Evolutionary conservation across 306 rosid genomes (phyloP), one percentile per base, ranked within the genome.

Genomic region (Cyclanthera cordifolia): DNA sequence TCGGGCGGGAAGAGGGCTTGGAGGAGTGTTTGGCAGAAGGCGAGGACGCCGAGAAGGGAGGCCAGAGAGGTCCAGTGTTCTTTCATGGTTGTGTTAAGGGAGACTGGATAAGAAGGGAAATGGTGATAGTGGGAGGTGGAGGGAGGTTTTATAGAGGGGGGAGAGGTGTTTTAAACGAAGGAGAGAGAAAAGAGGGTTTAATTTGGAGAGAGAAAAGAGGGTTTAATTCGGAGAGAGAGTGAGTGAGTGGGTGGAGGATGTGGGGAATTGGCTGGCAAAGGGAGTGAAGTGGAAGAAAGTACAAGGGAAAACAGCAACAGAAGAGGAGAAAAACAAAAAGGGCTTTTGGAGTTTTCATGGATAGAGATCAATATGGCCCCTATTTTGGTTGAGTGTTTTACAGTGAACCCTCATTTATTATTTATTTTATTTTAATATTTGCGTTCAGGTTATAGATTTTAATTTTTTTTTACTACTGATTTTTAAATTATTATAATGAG

Each of bases 41-140:
- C 99, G 21, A 94, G 74, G 1, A 90, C 96, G 0, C 97, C 99
- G 0, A 94, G 73, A 5, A 94, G 32, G 2, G 99, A 94, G 1
- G 99, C 99, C 8, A 88, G 7, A 1, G 96, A 83, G 8, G 95
- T 83, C 99, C 99, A 94, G 47, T 82, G 86, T 34, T 94, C 96
- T 19, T 81, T 90, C 99, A 92, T 46, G 15, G 32, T 5, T 37
- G 43, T 37, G 7, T 6, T n/a, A n/a, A n/a, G 43, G 10, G 43
- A 24, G 61, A 39, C 0, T 1, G 69, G 20, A 9, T 49, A 41
- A 61, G 30, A 5, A 4, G 43, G 7, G 1, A 61, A 63, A 63
- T 19, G 51, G 69, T 19, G 0, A 1, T 41, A 3, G 14, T 4
- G n/a, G 8, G 15, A 4, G 12, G 3, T 8, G 0, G 41, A 0